A percentile compares a stretch with the other conserved stretches of the same genome.
Conservation (phyloP, 1,284 basidiomycete species). For the Marasmius oreades region DNA sequence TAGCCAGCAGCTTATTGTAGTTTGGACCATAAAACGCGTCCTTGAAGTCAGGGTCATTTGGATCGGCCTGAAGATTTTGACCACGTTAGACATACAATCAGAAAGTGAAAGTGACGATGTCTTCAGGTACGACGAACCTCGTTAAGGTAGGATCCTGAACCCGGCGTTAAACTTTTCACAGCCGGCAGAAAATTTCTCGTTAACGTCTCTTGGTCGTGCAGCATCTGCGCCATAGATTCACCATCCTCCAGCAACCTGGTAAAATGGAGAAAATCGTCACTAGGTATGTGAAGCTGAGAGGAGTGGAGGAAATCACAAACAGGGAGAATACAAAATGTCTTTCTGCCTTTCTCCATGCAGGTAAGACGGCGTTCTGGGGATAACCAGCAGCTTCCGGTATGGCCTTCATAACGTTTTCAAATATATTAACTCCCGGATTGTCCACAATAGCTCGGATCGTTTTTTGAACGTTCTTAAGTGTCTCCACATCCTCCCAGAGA, state of each 20-base stretch:
- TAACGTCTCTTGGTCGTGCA: constrained; percentile 5
- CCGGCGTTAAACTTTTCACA: constrained; percentile 11
- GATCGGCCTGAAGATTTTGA: constrained; percentile 16
- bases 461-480: constrained; percentile 5
- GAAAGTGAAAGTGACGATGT: not conserved
- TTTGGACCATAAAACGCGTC: constrained; percentile 20
- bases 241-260: not conserved
- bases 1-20: constrained; percentile 17
- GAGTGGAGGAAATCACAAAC: constrained; percentile 8
- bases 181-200: constrained; percentile 8
- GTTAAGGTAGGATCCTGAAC: constrained; percentile 17
- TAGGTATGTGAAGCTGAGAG: not conserved
- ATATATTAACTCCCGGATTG: constrained; percentile 7
- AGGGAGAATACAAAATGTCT: constrained; percentile 10
- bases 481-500: constrained; percentile 6
- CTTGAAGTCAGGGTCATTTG: constrained; percentile 20
- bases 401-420: constrained; percentile 14
- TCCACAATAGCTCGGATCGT: constrained; percentile 13
- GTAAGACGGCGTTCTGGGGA: constrained; percentile 18
- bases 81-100: not conserved
- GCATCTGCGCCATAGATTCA: constrained; percentile 2
- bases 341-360: constrained; percentile 16
- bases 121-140: constrained; percentile 18
- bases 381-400: constrained; percentile 11
- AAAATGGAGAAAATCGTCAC: too few relatives aligned